Base-by-base conservation (phyloP, 2,329 filamentous ascomycete species). In the Berkeleyomyces basicola region DNA sequence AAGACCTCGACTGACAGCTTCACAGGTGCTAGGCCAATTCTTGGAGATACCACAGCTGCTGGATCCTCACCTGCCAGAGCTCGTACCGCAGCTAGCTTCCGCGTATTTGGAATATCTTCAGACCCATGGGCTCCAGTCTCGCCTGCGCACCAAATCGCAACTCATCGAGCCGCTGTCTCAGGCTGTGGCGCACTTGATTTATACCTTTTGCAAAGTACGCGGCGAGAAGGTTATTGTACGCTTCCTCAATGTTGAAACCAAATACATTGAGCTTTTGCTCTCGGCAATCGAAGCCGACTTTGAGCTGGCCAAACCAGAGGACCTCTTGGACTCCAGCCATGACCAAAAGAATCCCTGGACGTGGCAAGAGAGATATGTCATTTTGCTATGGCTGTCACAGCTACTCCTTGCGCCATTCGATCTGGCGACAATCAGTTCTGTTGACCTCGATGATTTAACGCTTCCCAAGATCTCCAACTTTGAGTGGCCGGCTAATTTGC, bases 1-100 rank as follows among this genome's bases (percentile, higher is more conserved):
- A 43, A 14, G 64, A 51, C 59, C 23, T 14, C 53, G 40, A 16
- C 47, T 37, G 39, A 53, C 23, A 5, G 40, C 37, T 37, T n/a
- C 7, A 14, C 42, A 79, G 77, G 72, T 81, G 3, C 82, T 99
- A 59, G 90, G 96, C 68, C 84, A 87, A 1, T 99, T 97, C 68
- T 92, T 97, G 77, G 91, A 96, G 76, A 86, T 95, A 67, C 93
- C 93, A 16, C 93, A 99, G 72, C 80, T 97, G 46, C 81, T 99
- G 36, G 93, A 99, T 73, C 83, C 89, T 7, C 82, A 92, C 72
- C 79, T 99, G 49, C 84, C 87, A 59, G 79, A 75, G 66, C 84
- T 95, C 72, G 78, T 97, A 59, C 86, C 88, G 33, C 76, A 82
- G 47, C 78, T 97, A 43, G 84, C 89, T 36, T 80, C 85, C 69